Evolutionary conservation across 2,329 filamentous ascomycete species (phyloP), one percentile per base, ranked within the genome.

Genomic region (Aureobasidium subglaciale): DNA sequence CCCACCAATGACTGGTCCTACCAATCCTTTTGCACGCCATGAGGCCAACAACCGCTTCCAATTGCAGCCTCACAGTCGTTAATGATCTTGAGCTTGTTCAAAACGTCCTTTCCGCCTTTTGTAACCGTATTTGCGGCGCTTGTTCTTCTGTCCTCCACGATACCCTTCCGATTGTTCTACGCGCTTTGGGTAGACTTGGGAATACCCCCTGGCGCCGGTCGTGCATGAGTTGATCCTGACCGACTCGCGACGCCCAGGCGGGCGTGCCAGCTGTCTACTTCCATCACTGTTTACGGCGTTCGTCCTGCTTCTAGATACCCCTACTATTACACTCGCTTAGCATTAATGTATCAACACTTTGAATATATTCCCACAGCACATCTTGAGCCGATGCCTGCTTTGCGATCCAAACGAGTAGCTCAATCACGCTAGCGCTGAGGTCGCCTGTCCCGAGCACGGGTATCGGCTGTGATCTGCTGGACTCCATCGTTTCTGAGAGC

Each of bases 1-100:
- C n/a, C 55, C 63, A 18, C 67, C 66, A 13, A 62, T 64, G 38
- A 67, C 65, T 20, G 67, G 67, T 22, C 67, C 66, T 13, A 64
- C 61, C 61, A 68, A 69, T 55, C 66, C 67, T 8, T 69, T 65
- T 49, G 64, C 55, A 46, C 55, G 53, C 41, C 34, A 46, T 24
- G 53, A 55, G 24, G 7, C 41, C 4, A 46, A n/a, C 16, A 40
- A 29, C n/a, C 30, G 40, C 22, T 29, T 29, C 29, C 11, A 54
- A 8, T 13, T 55, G 50, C 29, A 30, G 40, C 27, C 50, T 45
- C 50, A 43, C 25, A 10, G 50, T 34, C 48, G 48, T 24, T 52
- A 18, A 52, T 24, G 8, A 41, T 16, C 15, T 40, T 29, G 16
- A n/a, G 29, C 9, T n/a, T 52, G 48, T 52, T 40, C 18, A 52